phyloP scores from a whole-genome alignment of 192 early-diverging fungal species.

The Chytriomyces sp. region DNA sequence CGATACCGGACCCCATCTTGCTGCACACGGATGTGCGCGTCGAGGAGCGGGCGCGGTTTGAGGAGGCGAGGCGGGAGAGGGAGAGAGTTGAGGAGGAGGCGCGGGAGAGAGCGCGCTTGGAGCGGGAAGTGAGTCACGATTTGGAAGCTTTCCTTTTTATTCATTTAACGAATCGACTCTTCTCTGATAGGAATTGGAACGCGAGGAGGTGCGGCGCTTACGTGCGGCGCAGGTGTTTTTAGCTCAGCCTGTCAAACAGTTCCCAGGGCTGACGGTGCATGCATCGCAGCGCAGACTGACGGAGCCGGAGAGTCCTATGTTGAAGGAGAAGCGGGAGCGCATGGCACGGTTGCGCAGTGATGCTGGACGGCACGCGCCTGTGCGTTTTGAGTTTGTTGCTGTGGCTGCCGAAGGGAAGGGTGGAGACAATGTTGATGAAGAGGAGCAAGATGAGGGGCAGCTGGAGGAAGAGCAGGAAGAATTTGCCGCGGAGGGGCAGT shows the following conservation, averaged over 20 bases:
- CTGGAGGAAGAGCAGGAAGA: constrained; percentile 1
- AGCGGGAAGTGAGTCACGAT: constrained; percentile 44
- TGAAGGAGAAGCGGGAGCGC: constrained; percentile 39
- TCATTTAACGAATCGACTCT: not conserved
- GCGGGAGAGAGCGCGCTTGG: constrained; percentile 51
- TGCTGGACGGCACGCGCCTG: not conserved
- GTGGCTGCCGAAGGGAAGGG: constrained; percentile 1
- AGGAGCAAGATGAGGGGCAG: constrained; percentile 5
- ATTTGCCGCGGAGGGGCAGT: constrained; percentile 3
- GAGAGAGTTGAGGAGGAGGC: constrained; percentile 57
- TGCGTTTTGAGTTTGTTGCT: not conserved
- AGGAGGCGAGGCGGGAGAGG: constrained; percentile 55
- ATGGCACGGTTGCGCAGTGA: not conserved
- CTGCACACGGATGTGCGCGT: constrained; percentile 61
- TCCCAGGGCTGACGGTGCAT: constrained; percentile 52
- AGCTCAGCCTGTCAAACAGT: constrained; percentile 63
- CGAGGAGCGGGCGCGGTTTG: constrained; percentile 68
- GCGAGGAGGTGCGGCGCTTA: constrained; percentile 56
- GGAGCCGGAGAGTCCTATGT: constrained; percentile 44
- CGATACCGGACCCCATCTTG: constrained; percentile 49
- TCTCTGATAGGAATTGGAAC: constrained; percentile 48
- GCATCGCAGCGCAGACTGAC: constrained; percentile 62
- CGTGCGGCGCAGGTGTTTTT: constrained; percentile 59
- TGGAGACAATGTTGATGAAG: not conserved
- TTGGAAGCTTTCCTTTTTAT: not conserved